Evolutionary conservation across 495 filamentous ascomycete species (phyloP), one percentile per base, ranked within the genome.

Genomic region (Aeminium ludgeri): DNA sequence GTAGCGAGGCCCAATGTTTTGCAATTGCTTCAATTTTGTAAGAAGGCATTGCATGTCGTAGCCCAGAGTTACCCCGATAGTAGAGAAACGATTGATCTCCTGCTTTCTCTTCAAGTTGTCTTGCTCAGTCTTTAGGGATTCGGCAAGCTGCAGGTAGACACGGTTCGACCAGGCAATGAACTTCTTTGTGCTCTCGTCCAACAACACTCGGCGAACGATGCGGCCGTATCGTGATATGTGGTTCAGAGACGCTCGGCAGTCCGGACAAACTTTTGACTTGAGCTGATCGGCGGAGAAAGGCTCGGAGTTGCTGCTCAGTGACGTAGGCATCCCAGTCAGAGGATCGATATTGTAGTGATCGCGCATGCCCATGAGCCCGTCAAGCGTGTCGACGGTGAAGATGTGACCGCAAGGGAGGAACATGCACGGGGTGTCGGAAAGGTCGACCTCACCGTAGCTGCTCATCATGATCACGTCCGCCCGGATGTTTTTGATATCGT

Each of bases 341-440:
- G 30, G 46, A 40, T 73, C 60, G 19, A 67, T 56, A 2, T 58
- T 57, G 54, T 85, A 86, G 45, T 70, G 61, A 7, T 67, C 62
- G 16, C 53, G 51, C 49, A 86, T 69, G 0, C 65, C 66, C 66
- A 86, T 72, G n/a, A 66, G 56, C 3, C 65, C 70, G 51, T 87
- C 80, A 61, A 86, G 65, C 7, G 60, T 77, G 25, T 65, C 57
- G 2, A 73, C 44, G 0, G 70, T 76, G 30, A 82, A 55, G 36
- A 80, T 65, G 46, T 86, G 79, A 0, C 76, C 74, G 55, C 80
- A 86, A 11, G 54, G 49, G 0, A 70, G 71, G 20, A 86, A 64
- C 7, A 85, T 66, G 41, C 67, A 69, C 6, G 80, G 80, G 8
- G 68, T 61, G 13, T 62, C 55, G 33, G 78, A 56, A 4, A 81